A percentile compares a stretch with the other conserved stretches of the same genome.
Conservation (phyloP, 805 yeast species). For the Ogataea sp. region DNA sequence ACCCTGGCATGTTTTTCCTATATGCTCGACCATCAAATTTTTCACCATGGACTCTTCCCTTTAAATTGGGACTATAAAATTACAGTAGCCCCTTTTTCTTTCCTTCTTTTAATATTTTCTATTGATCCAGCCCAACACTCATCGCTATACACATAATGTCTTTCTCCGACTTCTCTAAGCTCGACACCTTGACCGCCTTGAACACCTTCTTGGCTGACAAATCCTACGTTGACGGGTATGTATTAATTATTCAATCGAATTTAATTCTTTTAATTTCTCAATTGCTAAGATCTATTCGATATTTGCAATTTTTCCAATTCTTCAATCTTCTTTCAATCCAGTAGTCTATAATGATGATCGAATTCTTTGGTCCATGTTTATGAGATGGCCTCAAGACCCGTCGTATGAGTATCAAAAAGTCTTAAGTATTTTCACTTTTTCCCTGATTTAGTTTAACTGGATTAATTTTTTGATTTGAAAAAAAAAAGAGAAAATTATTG, state of each 20-base stretch:
- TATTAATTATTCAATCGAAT: slow-evolving; percentile 14
- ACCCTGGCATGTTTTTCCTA: too few species aligned
- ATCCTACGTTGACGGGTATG: slow-evolving; percentile 95
- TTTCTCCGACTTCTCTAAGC: slow-evolving; percentile 73
- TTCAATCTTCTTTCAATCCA: neutral
- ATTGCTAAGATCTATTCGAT: too few species aligned
- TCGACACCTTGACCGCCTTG: slow-evolving; percentile 65
- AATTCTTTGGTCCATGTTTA: slow-evolving; percentile 89
- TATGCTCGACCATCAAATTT: too few species aligned
- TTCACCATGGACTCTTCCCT: too few species aligned
- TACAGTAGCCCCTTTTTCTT: neutral
- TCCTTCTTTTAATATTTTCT: neutral
- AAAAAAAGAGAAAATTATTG: neutral
- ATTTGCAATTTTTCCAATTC: neutral
- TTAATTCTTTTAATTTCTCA: neutral
- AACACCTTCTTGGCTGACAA: slow-evolving; percentile 84
- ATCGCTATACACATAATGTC: slow-evolving; percentile 40
- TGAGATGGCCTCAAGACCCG: slow-evolving; percentile 95
- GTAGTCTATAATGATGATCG: slow-evolving; percentile 47
- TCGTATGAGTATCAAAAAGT: slow-evolving; percentile 52
- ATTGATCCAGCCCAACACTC: neutral
- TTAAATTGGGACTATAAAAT: too few species aligned
- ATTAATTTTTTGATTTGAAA: neutral
- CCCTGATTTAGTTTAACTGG: neutral
- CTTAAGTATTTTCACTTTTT: neutral